A percentile compares a stretch with the other conserved stretches of the same genome.
These are phyloP conservation scores for Didymella pinodella DNA, from an alignment of 2,329 filamentous ascomycete genomes.

Conservation along the genomic window DNA sequence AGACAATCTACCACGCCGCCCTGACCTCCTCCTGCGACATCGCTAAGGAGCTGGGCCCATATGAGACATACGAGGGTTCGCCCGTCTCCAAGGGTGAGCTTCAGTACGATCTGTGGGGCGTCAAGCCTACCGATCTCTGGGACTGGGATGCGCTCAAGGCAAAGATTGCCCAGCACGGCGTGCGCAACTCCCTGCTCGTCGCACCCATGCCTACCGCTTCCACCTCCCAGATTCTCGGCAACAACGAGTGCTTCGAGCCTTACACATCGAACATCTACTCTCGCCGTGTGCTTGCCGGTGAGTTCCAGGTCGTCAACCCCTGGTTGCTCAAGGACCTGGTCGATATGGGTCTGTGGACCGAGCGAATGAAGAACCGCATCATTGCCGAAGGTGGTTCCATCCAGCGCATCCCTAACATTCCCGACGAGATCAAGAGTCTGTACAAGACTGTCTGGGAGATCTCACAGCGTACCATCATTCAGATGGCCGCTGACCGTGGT, in stretches of 20 bases:
- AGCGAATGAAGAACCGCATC: conserved; percentile 99
- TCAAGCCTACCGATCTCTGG: conserved; percentile 93
- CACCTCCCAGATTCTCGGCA: conserved; percentile 96
- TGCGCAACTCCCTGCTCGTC: conserved; percentile 93
- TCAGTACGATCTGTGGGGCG: conserved; percentile 98
- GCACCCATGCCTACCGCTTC: conserved; percentile 98
- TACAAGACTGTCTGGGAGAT: conserved; percentile 99
- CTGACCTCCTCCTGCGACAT: conserved; percentile 88
- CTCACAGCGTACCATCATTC: conserved; percentile 90
- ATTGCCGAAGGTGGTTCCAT: conserved; percentile 96
- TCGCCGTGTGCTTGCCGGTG: conserved; percentile 93
- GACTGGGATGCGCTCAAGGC: conserved; percentile 91
- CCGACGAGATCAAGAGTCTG: conserved; percentile 90
- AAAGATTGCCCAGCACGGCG: conserved; percentile 89
- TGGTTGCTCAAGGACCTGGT: conserved; percentile 98
- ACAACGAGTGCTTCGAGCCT: conserved; percentile 99
- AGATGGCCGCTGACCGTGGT: conserved; percentile 98
- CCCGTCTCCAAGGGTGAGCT: conserved; percentile 94
- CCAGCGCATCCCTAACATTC: conserved; percentile 96
- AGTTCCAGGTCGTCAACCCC: conserved; percentile 99
- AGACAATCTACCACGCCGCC: conserved; percentile 98
- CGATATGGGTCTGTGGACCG: conserved; percentile 97
- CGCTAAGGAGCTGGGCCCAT: conserved; percentile 82
- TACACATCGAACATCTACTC: conserved; percentile 99
- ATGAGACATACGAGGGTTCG: conserved; percentile 90